Percentiles rank a stretch among this genome's conserved stretches.
phyloP scores from a whole-genome alignment of 148 eudicot species.

The Nepenthes mirabilis region DNA sequence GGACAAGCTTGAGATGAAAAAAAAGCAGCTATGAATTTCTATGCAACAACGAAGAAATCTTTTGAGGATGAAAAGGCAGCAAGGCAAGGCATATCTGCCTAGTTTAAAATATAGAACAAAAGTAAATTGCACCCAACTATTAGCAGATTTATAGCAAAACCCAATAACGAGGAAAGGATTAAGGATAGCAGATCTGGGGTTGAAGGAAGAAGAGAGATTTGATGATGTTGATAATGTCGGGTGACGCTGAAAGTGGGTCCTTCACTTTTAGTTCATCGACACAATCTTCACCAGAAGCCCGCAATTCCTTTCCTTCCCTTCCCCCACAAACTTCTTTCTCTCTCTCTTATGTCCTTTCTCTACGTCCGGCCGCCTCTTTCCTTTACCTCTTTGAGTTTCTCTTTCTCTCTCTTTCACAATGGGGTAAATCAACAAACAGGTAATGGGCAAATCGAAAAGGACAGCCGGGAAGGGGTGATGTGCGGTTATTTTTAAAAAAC shows the following conservation, averaged over 20 bases:
- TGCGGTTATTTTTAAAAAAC: no score
- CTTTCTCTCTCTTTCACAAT: slow-evolving; percentile 5
- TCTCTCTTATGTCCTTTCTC: not conserved
- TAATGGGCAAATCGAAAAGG: slow-evolving; percentile 15
- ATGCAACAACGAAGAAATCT: slow-evolving; percentile 4
- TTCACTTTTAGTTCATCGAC: slow-evolving; percentile 5
- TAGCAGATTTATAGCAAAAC: not conserved
- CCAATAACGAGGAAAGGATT: not conserved
- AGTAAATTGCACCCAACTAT: slow-evolving; percentile 33
- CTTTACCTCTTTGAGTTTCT: not conserved
- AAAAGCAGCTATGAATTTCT: not conserved
- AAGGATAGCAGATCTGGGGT: not conserved
- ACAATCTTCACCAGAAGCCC: slow-evolving; percentile 8
- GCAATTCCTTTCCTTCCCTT: no score
- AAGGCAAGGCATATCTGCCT: slow-evolving; percentile 20
- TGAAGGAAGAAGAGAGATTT: not conserved
- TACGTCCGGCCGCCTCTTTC: not conserved
- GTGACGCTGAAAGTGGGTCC: slow-evolving; percentile 3
- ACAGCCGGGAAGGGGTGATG: not conserved
- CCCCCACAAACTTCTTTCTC: not conserved
- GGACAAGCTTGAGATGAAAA: not conserved
- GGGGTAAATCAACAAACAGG: slow-evolving; percentile 18
- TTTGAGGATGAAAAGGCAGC: slow-evolving; percentile 9
- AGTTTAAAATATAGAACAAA: slow-evolving; percentile 17
- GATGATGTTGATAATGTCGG: slow-evolving; percentile 15